phyloP scores from a whole-genome alignment of 352 stramenopile species.

The Globisporangium emineosum region DNA sequence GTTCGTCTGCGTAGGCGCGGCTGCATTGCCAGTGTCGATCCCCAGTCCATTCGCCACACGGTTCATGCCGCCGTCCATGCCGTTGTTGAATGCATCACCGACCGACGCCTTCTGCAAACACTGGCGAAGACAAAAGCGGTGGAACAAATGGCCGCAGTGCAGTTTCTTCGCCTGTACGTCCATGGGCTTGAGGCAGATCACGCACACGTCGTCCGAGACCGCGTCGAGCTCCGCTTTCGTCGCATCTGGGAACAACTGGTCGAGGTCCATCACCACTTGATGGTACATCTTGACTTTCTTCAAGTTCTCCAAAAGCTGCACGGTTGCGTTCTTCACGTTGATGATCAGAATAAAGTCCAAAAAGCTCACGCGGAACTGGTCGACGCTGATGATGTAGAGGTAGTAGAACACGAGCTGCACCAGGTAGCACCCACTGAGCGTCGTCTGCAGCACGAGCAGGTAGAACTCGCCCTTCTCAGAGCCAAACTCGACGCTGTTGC shows the following conservation, averaged over 20 bases:
- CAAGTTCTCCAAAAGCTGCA: slow-evolving; percentile 60
- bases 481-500: slow-evolving; percentile 25
- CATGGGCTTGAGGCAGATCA: slow-evolving; percentile 79
- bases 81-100: slow-evolving; percentile 43
- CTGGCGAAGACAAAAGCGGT: slow-evolving; percentile 70
- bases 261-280: slow-evolving; percentile 66
- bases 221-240: slow-evolving; percentile 47
- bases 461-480: slow-evolving; percentile 66
- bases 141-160: slow-evolving; percentile 69
- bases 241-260: slow-evolving; percentile 60
- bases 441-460: slow-evolving; percentile 61
- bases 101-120: slow-evolving; percentile 69
- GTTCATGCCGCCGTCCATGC: slow-evolving; percentile 12
- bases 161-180: slow-evolving; percentile 66
- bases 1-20: slow-evolving; percentile 11
- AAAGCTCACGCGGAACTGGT: slow-evolving; percentile 77
- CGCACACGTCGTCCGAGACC: slow-evolving; percentile 72
- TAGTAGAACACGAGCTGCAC: slow-evolving; percentile 76
- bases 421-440: slow-evolving; percentile 57
- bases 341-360: slow-evolving; percentile 78
- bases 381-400: slow-evolving; percentile 76
- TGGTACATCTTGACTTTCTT: slow-evolving; percentile 71
- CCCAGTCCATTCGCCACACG: slow-evolving; percentile 32
- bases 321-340: slow-evolving; percentile 78
- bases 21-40: slow-evolving; percentile 23